These are phyloP conservation scores for Wallacemonas rigidus DNA, from an alignment of 208 protist genomes.

Conservation along the genomic window DNA sequence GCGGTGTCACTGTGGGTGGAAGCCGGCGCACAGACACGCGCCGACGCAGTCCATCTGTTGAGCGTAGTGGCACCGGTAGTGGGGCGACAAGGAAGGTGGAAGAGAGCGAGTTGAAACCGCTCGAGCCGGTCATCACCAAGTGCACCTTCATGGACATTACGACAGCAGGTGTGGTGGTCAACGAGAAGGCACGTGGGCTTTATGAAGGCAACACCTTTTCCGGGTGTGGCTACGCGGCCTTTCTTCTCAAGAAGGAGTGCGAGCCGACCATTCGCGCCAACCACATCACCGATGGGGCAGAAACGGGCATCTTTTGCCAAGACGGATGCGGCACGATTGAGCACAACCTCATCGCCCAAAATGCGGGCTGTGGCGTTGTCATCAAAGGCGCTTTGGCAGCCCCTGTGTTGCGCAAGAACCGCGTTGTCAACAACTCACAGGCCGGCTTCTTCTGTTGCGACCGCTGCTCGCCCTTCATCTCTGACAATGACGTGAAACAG, in stretches of 20 bases:
- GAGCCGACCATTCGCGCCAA: slow-evolving; percentile 59
- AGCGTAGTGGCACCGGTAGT: not conserved
- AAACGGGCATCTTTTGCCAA: slow-evolving; percentile 88
- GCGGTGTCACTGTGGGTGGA: slow-evolving; percentile 55
- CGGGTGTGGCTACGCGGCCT: slow-evolving; percentile 79
- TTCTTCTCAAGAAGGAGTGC: slow-evolving; percentile 71
- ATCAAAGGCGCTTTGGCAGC: slow-evolving; percentile 53
- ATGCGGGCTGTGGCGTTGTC: slow-evolving; percentile 82
- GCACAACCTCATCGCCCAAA: slow-evolving; percentile 79
- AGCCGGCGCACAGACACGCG: not conserved
- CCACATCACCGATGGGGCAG: slow-evolving; percentile 62
- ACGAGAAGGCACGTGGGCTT: slow-evolving; percentile 61
- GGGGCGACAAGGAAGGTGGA: slow-evolving; percentile 14
- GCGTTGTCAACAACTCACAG: slow-evolving; percentile 67
- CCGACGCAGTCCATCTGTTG: slow-evolving; percentile 5
- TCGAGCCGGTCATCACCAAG: slow-evolving; percentile 68
- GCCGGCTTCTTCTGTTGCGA: slow-evolving; percentile 87
- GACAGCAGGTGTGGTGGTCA: slow-evolving; percentile 68
- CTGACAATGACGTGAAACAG: slow-evolving; percentile 71
- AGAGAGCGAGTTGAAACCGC: slow-evolving; percentile 3
- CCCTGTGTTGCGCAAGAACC: slow-evolving; percentile 70
- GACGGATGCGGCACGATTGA: slow-evolving; percentile 73
- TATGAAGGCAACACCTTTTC: slow-evolving; percentile 78
- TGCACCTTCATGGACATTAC: slow-evolving; percentile 82
- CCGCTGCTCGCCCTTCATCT: slow-evolving; percentile 57